Percentiles rank a stretch among this genome's conserved stretches.
Conservation (phyloP, 169 alveolate species). For the Plasmodium reichenowi region DNA sequence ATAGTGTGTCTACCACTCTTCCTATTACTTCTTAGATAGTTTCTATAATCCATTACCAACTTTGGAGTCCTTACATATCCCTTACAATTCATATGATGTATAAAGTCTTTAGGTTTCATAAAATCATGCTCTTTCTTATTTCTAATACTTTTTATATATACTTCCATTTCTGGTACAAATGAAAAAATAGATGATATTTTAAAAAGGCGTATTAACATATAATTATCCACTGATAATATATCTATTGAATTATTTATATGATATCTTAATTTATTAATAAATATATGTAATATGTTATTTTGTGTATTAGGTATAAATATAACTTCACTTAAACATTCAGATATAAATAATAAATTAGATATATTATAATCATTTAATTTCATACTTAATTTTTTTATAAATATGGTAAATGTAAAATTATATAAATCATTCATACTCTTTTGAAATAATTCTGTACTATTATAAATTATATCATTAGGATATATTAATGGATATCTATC, state of each 20-base stretch:
- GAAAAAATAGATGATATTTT: constrained; percentile 55
- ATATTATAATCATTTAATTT: constrained; percentile 20
- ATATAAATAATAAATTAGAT: constrained; percentile 27
- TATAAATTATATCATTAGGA: constrained; percentile 8
- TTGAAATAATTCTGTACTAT: constrained; percentile 15
- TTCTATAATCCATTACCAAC: not conserved
- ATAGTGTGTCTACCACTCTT: not conserved
- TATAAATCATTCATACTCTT: constrained; percentile 35
- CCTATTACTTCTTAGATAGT: not conserved
- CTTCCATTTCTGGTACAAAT: constrained; percentile 56
- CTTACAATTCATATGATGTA: not conserved
- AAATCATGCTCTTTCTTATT: not conserved
- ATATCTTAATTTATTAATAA: constrained; percentile 49
- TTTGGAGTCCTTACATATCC: not conserved
- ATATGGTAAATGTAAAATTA: constrained; percentile 40
- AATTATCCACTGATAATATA: constrained; percentile 9
- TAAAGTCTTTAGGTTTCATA: too few species aligned
- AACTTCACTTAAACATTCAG: constrained; percentile 48
- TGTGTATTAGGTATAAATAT: constrained; percentile 58
- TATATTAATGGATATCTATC: constrained; percentile 26
- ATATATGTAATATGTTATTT: constrained; percentile 42
- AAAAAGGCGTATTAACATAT: constrained; percentile 33
- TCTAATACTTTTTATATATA: constrained; percentile 8
- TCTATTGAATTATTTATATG: constrained; percentile 24
- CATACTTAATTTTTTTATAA: constrained; percentile 35